Base-by-base conservation (phyloP, 2,329 filamentous ascomycete species). In the Teratosphaeria pseudoeucalypti region DNA sequence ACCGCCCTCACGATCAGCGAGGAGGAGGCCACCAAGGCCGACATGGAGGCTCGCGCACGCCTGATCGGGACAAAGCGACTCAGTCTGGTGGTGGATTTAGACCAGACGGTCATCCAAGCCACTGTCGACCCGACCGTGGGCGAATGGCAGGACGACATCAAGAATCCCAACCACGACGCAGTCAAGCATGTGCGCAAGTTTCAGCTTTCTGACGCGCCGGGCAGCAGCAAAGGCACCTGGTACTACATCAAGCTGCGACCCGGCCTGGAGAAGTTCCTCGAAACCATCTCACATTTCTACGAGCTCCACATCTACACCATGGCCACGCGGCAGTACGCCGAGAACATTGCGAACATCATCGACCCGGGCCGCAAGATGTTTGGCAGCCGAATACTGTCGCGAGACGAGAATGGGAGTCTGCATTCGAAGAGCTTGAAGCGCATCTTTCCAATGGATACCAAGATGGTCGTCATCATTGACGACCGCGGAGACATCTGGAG, bases 381-480 rank as follows among this genome's bases (percentile, higher is more conserved):
- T 72, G 92, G 89, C 47, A 92, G 96, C 74, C 85, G 94, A 58
- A 92, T 99, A 68, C 88, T 99, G 69, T 97, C 92, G 74, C 88
- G 94, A 68, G 92, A 97, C 72, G 94, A 99, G 76, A 99, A 95
- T 71, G 92, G 92, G 58, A 96, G 88, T 72, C 86, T 97, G 73
- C 89, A 87, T 2, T 86, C 88, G 61, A 99, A 99, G 80, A 94
- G 86, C 66, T 78, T 99, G 34, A 89, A 94, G 70, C 85, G 94
- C 7, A 76, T 99, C 14, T 99, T 99, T 73, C 94, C 95, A 5
- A 90, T 96, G 61, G 95, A 95, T 74, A 97, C 92, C 6, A 92
- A 95, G 74, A 99, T 99, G 94, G 95, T 96, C 0, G 92, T 96
- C 60, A 96, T 99, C 68, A 99, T 99, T 65, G 94, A 99, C 71